Percentiles rank a stretch among this genome's conserved stretches.
Conservation (phyloP, 352 stramenopile genomes). For the Pythium sp. region DNA sequence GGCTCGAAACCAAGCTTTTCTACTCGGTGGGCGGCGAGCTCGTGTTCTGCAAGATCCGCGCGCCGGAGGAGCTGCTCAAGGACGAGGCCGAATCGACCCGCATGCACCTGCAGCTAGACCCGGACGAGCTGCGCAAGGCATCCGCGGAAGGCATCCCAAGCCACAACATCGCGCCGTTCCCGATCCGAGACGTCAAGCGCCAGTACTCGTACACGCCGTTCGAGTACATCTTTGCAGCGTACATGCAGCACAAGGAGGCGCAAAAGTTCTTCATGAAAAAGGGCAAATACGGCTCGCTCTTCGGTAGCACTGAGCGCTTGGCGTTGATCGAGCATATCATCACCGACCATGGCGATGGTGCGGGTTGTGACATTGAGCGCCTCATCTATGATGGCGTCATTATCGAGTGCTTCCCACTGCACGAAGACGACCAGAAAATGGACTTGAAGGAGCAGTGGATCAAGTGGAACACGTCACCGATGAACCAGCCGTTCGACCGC, state of each 20-base stretch:
- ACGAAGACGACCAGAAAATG: slow-evolving; percentile 66
- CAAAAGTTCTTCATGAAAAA: slow-evolving; percentile 73
- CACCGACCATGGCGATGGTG: slow-evolving; percentile 63
- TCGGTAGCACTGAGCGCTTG: slow-evolving; percentile 75
- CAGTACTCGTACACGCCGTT: slow-evolving; percentile 74
- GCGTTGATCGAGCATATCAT: slow-evolving; percentile 84
- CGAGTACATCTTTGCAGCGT: slow-evolving; percentile 84
- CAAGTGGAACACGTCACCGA: slow-evolving; percentile 58
- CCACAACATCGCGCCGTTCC: slow-evolving; percentile 76
- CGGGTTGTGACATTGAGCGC: slow-evolving; percentile 65
- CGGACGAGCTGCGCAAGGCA: slow-evolving; percentile 53
- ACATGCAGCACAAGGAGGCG: slow-evolving; percentile 62
- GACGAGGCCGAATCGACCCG: slow-evolving; percentile 67
- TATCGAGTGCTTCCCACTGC: slow-evolving; percentile 73
- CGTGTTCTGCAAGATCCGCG: slow-evolving; percentile 83
- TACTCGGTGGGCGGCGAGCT: slow-evolving; percentile 64
- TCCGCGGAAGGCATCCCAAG: slow-evolving; percentile 66
- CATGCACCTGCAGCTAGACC: slow-evolving; percentile 73
- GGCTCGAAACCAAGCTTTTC: slow-evolving; percentile 73
- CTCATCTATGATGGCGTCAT: slow-evolving; percentile 78
- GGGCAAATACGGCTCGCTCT: slow-evolving; percentile 58
- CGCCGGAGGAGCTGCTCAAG: slow-evolving; percentile 68
- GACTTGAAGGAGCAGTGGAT: slow-evolving; percentile 69
- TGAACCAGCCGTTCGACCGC: slow-evolving; percentile 77
- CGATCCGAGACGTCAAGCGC: slow-evolving; percentile 78